These are phyloP conservation scores for Suhomyces sp. DNA, from an alignment of 805 yeast species.

Conservation along the genomic window DNA sequence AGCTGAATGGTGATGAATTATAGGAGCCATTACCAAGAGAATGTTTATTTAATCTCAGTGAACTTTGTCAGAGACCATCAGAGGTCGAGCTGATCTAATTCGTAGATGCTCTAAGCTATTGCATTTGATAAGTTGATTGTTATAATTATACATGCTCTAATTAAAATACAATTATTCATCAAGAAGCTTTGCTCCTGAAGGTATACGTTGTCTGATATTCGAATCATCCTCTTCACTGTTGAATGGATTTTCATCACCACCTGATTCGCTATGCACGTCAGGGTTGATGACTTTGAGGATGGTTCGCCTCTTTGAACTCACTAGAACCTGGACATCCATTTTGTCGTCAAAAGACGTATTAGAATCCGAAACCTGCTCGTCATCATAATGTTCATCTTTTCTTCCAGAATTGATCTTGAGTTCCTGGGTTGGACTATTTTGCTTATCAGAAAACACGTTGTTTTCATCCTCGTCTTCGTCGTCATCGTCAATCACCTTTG, in stretches of 20 bases:
- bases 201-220: conserved; percentile 12
- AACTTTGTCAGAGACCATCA: no score
- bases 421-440: neutral
- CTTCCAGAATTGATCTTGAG: neutral
- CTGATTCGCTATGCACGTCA: conserved; percentile 26
- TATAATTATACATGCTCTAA: neutral
- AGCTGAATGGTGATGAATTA: no score
- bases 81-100: no score
- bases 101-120: no score
- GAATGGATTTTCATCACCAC: neutral
- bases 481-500: neutral
- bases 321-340: conserved; percentile 69
- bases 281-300: conserved; percentile 64
- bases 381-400: conserved; percentile 1
- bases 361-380: conserved; percentile 17
- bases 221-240: neutral
- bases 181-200: conserved; percentile 7
- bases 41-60: no score
- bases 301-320: conserved; percentile 61
- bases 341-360: conserved; percentile 43
- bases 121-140: neutral
- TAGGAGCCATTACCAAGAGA: no score
- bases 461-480: neutral
- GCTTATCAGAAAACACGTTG: conserved; percentile 1
- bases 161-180: neutral